A percentile compares a stretch with the other conserved stretches of the same genome.
Conservation (phyloP, 441 rosid genomes). For the Erodium chrysanthum region DNA sequence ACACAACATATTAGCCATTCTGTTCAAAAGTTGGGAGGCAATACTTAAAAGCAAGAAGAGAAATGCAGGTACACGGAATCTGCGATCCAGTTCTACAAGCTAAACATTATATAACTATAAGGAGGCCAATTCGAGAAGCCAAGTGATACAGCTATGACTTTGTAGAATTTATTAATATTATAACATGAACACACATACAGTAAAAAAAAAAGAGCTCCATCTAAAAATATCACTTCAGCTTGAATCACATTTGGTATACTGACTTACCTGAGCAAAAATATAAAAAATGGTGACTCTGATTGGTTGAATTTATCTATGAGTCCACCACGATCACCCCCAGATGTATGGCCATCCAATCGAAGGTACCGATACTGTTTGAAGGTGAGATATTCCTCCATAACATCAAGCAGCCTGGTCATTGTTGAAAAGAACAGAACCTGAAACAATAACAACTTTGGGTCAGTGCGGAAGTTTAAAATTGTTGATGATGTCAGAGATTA, state of each 20-base stretch:
- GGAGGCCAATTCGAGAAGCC: not conserved
- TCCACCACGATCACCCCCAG: conserved; percentile 84
- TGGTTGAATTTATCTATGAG: conserved; percentile 69
- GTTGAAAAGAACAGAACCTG: conserved; percentile 96
- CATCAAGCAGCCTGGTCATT: conserved; percentile 92
- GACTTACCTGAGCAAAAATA: conserved; percentile 77
- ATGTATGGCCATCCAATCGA: conserved; percentile 88
- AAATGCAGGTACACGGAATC: not conserved
- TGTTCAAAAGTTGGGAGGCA: not conserved
- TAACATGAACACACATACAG: not conserved
- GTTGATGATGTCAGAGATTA: not conserved
- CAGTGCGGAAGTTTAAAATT: conserved; percentile 5
- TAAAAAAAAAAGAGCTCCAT: not conserved
- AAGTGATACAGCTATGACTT: not conserved
- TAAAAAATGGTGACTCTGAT: conserved; percentile 63
- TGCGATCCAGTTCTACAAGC: not conserved
- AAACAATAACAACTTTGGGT: conserved; percentile 17
- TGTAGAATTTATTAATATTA: not conserved
- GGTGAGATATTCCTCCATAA: conserved; percentile 86
- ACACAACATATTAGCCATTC: not conserved
- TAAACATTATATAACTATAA: not conserved
- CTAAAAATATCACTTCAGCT: not conserved
- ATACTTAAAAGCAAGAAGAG: not conserved
- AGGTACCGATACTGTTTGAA: conserved; percentile 69
- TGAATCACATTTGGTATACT: not conserved